phyloP scores from a whole-genome alignment of 441 rosid genomes.

The Pelargonium hybrid region DNA sequence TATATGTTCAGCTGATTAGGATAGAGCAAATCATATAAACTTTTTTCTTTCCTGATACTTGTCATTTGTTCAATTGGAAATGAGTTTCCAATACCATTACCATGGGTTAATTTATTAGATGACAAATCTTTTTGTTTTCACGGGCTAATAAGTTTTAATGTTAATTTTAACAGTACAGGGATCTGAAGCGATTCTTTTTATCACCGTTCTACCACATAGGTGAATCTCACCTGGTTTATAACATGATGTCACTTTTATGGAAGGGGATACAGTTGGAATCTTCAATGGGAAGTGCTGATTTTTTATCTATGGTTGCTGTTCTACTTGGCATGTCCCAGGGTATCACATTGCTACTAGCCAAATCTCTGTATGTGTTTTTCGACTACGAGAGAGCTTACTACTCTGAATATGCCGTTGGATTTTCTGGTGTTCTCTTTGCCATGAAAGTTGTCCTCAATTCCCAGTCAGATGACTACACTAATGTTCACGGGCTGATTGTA shows the following conservation, averaged over 20 bases:
- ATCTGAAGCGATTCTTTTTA: constrained; percentile 59
- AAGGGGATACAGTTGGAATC: constrained; percentile 79
- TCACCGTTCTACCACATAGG: constrained; percentile 73
- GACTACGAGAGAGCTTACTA: constrained; percentile 50
- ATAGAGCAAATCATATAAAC: no score
- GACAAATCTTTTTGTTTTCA: not conserved
- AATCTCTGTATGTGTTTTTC: constrained; percentile 53
- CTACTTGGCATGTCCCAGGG: constrained; percentile 79
- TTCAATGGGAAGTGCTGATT: constrained; percentile 73
- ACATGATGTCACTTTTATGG: constrained; percentile 88
- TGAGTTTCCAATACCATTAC: not conserved
- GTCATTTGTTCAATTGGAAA: not conserved
- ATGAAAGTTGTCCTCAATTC: constrained; percentile 85
- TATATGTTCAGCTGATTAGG: not conserved
- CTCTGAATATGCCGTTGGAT: constrained; percentile 59
- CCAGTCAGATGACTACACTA: constrained; percentile 41
- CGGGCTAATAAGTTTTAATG: not conserved
- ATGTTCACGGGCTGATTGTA: constrained; percentile 54
- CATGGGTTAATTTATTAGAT: not conserved
- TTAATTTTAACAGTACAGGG: constrained; percentile 47
- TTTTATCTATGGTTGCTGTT: constrained; percentile 57
- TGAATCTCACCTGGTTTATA: constrained; percentile 72
- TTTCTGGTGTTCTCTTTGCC: constrained; percentile 82
- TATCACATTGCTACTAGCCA: constrained; percentile 56
- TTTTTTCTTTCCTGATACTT: not conserved